Base-by-base conservation (phyloP, 73 alveolate species). In the Blepharisma japonicum region DNA sequence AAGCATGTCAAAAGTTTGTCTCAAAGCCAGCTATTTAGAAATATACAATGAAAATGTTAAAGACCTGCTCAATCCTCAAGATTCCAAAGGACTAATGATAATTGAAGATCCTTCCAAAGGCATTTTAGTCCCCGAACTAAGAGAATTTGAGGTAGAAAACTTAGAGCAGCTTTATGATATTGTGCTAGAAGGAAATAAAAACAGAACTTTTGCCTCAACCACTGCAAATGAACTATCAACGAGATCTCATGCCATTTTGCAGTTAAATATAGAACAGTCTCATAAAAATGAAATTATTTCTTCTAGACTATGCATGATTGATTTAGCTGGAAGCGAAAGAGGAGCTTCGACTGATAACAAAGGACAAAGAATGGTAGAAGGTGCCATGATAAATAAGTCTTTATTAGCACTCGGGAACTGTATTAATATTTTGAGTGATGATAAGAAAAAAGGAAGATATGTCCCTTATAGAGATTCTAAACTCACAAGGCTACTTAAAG, bases 281-380 rank as follows among this genome's bases (percentile, higher is more conserved):
- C 51, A 82, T 38, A 84, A 51, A 78, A 81, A 82, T 74, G 95
- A 91, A 61, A 79, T 80, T 45, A 68, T 85, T 83, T 67, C 55
- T 68, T 88, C 94, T 9, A 91, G 88, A 83, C 83, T 88, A 71
- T 80, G 86, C 45, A 45, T 94, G 53, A 92, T 94, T 6, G 98
- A 94, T 86, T 84, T 94, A 55, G 98, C 98, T 42, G 98, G 98
- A 6, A 87, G 96, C 71, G 98, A 94, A 86, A 80, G 97, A 67
- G 98, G 96, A 6, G 89, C 93, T 7, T 71, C 83, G 0, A 94
- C 95, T 68, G 89, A 84, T 55, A 79, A 87, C 23, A 89, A 89
- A 83, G 98, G 98, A 20, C 77, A 88, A 50, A 81, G 98, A 77
- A 71, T 94, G 55, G 90, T 92, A 83, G 98, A 94, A 89, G 98